These are phyloP conservation scores for Hanseniaspora thailandica DNA, from an alignment of 805 yeast genomes.

Conservation along the genomic window DNA sequence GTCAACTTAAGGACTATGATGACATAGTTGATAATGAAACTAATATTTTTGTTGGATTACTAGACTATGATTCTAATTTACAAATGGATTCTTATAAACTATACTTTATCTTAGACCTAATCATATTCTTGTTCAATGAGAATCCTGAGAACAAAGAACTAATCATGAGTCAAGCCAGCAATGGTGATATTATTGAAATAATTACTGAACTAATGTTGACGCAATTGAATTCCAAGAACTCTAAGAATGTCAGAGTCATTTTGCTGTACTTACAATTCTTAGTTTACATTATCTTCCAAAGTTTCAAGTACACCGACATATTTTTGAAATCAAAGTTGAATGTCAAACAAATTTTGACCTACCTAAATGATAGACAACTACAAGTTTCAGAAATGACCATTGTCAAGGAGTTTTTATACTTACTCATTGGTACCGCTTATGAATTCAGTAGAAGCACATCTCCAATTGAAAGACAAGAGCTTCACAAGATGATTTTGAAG, in stretches of 20 bases:
- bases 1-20: slow-evolving; percentile 44
- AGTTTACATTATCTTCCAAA: slow-evolving; percentile 67
- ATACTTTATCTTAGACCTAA: slow-evolving; percentile 68
- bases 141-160: slow-evolving; percentile 39
- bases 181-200: slow-evolving; percentile 61
- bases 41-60: slow-evolving; percentile 57
- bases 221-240: slow-evolving; percentile 35
- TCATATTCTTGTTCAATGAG: slow-evolving; percentile 44
- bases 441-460: slow-evolving; percentile 59
- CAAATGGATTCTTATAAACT: slow-evolving; percentile 73
- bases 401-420: slow-evolving; percentile 60
- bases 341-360: slow-evolving; percentile 57
- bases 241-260: slow-evolving; percentile 59
- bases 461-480: slow-evolving; percentile 47
- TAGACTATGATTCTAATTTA: slow-evolving; percentile 63
- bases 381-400: slow-evolving; percentile 36
- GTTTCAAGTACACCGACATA: slow-evolving; percentile 59
- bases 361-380: slow-evolving; percentile 40
- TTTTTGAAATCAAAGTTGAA: slow-evolving; percentile 57
- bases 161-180: slow-evolving; percentile 45
- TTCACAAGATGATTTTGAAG: slow-evolving; percentile 51
- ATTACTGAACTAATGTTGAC: slow-evolving; percentile 62
- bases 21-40: slow-evolving; percentile 9
- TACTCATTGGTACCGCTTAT: slow-evolving; percentile 63
- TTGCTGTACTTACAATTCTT: slow-evolving; percentile 68